Percentiles rank a stretch among this genome's conserved stretches.
These are phyloP conservation scores for Elongisporangium undulatum DNA, from an alignment of 352 stramenopile genomes.

Conservation along the genomic window DNA sequence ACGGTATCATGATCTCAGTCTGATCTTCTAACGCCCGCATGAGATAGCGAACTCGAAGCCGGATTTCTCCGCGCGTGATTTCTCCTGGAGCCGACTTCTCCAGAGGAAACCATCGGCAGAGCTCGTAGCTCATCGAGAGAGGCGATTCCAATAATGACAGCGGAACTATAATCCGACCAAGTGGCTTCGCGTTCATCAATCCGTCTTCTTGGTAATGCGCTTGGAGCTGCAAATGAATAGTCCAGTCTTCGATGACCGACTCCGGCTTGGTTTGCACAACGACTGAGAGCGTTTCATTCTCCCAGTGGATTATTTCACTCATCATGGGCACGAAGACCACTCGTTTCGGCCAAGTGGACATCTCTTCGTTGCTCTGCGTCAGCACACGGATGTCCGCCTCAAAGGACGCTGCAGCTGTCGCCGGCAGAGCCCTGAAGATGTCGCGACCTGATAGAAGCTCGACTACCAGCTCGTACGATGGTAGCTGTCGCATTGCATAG, in stretches of 20 bases:
- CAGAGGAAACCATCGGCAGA: constrained; percentile 61
- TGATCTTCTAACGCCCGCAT: constrained; percentile 18
- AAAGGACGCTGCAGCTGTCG: neutral
- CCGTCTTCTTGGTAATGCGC: neutral
- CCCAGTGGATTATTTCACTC: neutral
- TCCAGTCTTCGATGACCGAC: constrained; percentile 22
- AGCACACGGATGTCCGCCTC: neutral
- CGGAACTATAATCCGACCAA: constrained; percentile 22
- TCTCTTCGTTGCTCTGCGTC: neutral
- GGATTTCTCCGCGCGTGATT: constrained; percentile 37
- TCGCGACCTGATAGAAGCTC: constrained; percentile 16
- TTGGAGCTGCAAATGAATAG: neutral
- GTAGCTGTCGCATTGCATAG: constrained; percentile 1
- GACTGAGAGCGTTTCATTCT: neutral
- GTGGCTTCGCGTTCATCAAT: neutral
- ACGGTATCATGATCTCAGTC: constrained; percentile 23
- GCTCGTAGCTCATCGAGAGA: constrained; percentile 33
- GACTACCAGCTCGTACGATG: constrained; percentile 19
- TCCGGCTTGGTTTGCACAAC: constrained; percentile 5
- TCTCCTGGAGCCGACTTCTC: constrained; percentile 25
- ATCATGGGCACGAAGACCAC: neutral
- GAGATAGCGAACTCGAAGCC: constrained; percentile 28
- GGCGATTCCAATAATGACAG: constrained; percentile 45
- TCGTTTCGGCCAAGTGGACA: neutral
- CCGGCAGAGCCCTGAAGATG: neutral